Percentiles rank a stretch among this genome's conserved stretches.
Evolutionary conservation across 2,329 filamentous ascomycete species (phyloP).

Genomic region (Fusarium sp.): DNA sequence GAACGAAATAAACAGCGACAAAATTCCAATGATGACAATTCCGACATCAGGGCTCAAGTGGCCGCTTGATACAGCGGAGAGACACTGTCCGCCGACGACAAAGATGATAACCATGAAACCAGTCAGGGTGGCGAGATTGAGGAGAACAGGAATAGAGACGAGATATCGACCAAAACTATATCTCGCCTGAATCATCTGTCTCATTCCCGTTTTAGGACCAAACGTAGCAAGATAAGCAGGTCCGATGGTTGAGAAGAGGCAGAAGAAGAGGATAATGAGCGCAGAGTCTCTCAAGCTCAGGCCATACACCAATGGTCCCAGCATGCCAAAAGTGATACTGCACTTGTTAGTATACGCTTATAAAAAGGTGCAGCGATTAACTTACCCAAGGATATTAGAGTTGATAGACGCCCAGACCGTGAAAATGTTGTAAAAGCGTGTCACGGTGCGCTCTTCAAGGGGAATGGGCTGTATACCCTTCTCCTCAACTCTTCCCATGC

Average conservation of each 20-base stretch:
- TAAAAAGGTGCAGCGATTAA: not conserved
- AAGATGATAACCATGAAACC: conserved; percentile 71
- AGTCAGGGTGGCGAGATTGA: conserved; percentile 70
- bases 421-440: conserved; percentile 55
- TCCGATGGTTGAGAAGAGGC: conserved; percentile 60
- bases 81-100: conserved; percentile 68
- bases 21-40: conserved; percentile 67
- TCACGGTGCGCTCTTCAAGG: conserved; percentile 52
- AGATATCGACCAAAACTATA: conserved; percentile 69
- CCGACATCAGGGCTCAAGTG: conserved; percentile 62
- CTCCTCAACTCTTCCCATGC: conserved; percentile 53
- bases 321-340: conserved; percentile 71
- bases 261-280: conserved; percentile 72
- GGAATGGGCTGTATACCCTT: conserved; percentile 56
- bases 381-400: conserved; percentile 57
- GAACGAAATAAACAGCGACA: conserved; percentile 69
- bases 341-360: conserved; percentile 1
- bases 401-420: conserved; percentile 61
- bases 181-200: conserved; percentile 72
- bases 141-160: conserved; percentile 66
- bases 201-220: conserved; percentile 70
- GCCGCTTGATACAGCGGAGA: conserved; percentile 62
- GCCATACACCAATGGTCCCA: conserved; percentile 64
- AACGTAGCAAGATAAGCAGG: conserved; percentile 67
- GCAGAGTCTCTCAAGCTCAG: conserved; percentile 65